A percentile compares a stretch with the other conserved stretches of the same genome.
Evolutionary conservation across 2,329 filamentous ascomycete species (phyloP).

Genomic region (Alternaria hordeiaustralica): DNA sequence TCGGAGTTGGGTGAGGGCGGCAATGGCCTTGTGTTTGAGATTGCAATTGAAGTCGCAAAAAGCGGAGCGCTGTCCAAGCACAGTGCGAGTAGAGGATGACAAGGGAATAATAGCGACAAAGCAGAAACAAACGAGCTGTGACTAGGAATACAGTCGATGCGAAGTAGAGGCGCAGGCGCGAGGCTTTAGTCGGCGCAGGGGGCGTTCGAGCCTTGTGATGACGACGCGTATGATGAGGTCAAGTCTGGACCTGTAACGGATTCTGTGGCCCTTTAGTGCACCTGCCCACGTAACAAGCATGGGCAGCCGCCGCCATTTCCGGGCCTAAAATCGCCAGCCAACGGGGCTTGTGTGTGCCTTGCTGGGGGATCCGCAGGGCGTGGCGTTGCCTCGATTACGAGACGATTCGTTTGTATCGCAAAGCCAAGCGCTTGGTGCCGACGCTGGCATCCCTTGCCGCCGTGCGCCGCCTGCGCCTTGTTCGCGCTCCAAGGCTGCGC

Average conservation of each 20-base stretch:
- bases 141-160: background rate
- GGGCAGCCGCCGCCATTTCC: slow-evolving; percentile 7
- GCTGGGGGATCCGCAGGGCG: background rate
- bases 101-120: slow-evolving; percentile 3
- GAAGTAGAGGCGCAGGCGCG: slow-evolving; percentile 1
- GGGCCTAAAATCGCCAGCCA: background rate
- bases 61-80: background rate
- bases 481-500: background rate
- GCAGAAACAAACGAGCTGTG: background rate
- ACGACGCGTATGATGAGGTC: slow-evolving; percentile 24
- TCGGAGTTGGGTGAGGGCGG: slow-evolving; percentile 11
- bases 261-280: slow-evolving; percentile 11
- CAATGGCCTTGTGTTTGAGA: slow-evolving; percentile 1
- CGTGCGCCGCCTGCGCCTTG: background rate
- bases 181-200: slow-evolving; percentile 8
- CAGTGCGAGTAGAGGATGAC: background rate
- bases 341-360: slow-evolving; percentile 1
- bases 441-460: background rate
- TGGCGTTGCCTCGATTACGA: slow-evolving; percentile 16
- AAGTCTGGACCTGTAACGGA: slow-evolving; percentile 13
- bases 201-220: slow-evolving; percentile 12
- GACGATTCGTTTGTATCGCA: slow-evolving; percentile 1
- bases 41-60: background rate
- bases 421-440: slow-evolving; percentile 7
- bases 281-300: slow-evolving; percentile 13